Percentiles rank a stretch among this genome's conserved stretches.
phyloP scores from a whole-genome alignment of 176 grass and related monocot species.

The Ananas comosus region DNA sequence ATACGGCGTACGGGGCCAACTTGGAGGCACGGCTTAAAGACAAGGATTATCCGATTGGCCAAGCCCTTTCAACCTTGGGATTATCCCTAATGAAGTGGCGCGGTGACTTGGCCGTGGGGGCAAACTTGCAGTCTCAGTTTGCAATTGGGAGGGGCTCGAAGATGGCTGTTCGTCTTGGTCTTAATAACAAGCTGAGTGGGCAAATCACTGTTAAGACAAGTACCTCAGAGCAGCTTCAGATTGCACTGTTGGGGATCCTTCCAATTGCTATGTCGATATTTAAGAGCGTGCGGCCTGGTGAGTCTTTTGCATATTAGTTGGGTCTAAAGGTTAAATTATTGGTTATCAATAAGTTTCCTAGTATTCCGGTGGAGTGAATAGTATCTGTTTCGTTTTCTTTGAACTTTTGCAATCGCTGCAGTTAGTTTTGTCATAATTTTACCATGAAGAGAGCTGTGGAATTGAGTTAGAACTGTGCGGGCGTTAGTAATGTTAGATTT shows the following conservation, averaged over 20 bases:
- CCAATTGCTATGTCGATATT: conserved; percentile 56
- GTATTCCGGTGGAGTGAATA: not conserved
- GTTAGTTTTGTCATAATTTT: not conserved
- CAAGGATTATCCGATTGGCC: conserved; percentile 40
- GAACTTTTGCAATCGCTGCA: conserved; percentile 2
- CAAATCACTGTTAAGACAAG: conserved; percentile 53
- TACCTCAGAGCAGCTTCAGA: conserved; percentile 60
- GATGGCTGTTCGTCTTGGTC: conserved; percentile 42
- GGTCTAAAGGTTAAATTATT: not conserved
- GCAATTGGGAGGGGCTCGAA: conserved; percentile 55
- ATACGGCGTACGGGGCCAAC: conserved; percentile 48
- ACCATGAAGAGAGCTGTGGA: not conserved
- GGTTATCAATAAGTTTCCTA: not conserved
- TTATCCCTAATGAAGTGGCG: conserved; percentile 55
- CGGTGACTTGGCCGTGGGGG: conserved; percentile 47
- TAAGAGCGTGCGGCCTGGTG: conserved; percentile 31
- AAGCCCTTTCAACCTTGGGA: conserved; percentile 51
- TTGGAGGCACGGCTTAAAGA: conserved; percentile 50
- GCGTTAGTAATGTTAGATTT: not conserved
- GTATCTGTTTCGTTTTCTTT: not conserved
- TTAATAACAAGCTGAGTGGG: conserved; percentile 69
- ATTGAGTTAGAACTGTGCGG: not conserved
- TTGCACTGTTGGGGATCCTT: conserved; percentile 56
- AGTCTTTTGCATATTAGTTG: conserved; percentile 8
- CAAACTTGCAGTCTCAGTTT: conserved; percentile 60